phyloP scores from a whole-genome alignment of 1,139 yeast species.

The Hansenula anomala region DNA sequence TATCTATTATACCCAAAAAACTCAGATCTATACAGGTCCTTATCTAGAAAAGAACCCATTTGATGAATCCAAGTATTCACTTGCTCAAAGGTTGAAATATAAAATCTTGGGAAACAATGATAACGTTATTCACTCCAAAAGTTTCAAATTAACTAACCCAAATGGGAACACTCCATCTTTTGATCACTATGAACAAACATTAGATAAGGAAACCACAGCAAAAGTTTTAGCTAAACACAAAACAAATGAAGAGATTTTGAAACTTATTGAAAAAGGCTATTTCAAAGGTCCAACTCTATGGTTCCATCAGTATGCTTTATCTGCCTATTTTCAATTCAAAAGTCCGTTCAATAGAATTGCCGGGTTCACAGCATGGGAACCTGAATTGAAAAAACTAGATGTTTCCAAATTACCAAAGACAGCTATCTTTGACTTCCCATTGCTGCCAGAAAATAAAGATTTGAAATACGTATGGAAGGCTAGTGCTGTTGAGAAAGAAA shows the following conservation, averaged over 20 bases:
- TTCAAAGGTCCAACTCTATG: slow-evolving; percentile 19
- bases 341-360: slow-evolving; percentile 11
- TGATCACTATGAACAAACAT: slow-evolving; percentile 17
- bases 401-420: slow-evolving; percentile 6
- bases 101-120: slow-evolving; percentile 7
- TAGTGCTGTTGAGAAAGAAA: slow-evolving; percentile 7
- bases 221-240: slow-evolving; percentile 13
- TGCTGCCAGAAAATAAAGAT: slow-evolving; percentile 10
- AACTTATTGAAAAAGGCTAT: slow-evolving; percentile 15
- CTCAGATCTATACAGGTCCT: slow-evolving; percentile 13
- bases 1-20: slow-evolving; percentile 1
- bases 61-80: slow-evolving; percentile 2
- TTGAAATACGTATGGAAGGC: slow-evolving; percentile 15
- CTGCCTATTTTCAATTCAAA: slow-evolving; percentile 12
- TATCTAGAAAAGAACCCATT: slow-evolving; percentile 16
- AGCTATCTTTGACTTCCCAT: slow-evolving; percentile 5
- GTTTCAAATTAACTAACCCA: slow-evolving; percentile 15
- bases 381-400: slow-evolving; percentile 10
- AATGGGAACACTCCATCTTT: slow-evolving; percentile 9
- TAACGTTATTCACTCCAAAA: slow-evolving; percentile 7
- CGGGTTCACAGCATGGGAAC: slow-evolving; percentile 15
- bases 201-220: slow-evolving; percentile 15
- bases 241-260: slow-evolving; percentile 17
- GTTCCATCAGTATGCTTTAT: slow-evolving; percentile 16
- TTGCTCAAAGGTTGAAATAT: slow-evolving; percentile 4